Evolutionary conservation across 345 rosid species (phyloP).

Genomic region (Eucalyptus lansdowneana): DNA sequence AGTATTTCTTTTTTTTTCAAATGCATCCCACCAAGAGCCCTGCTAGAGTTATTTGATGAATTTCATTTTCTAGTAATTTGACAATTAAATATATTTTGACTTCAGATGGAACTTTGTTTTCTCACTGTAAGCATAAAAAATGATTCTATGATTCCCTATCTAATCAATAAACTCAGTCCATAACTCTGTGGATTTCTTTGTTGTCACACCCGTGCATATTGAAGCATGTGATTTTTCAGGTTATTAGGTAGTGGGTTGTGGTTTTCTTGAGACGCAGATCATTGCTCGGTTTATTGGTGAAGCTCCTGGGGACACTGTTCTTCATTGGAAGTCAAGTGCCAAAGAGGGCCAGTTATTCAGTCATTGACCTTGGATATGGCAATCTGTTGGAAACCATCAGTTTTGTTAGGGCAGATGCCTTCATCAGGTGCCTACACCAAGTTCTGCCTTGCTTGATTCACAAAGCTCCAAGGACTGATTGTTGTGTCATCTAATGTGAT

Average conservation of each 20-base stretch:
- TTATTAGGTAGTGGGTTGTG: too few relatives aligned
- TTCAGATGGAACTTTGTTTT: background rate
- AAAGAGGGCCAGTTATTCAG: too few relatives aligned
- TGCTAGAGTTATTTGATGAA: background rate
- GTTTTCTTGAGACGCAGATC: too few relatives aligned
- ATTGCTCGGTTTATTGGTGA: too few relatives aligned
- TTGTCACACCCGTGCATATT: too few relatives aligned
- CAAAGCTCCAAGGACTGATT: background rate
- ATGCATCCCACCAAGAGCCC: background rate
- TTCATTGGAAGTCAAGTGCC: too few relatives aligned
- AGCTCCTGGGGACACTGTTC: too few relatives aligned
- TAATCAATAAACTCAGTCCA: background rate
- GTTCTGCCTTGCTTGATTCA: background rate
- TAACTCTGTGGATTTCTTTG: background rate
- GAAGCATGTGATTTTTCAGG: background rate
- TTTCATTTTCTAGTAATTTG: background rate
- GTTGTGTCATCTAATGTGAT: background rate
- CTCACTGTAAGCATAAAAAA: background rate
- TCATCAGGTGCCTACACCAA: background rate
- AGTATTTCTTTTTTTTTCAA: too few relatives aligned
- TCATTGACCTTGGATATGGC: background rate
- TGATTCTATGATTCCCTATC: background rate
- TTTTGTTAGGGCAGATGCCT: background rate
- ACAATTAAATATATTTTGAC: background rate
- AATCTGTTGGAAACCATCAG: background rate